Percentiles rank a stretch among this genome's conserved stretches.
These are phyloP conservation scores for Huntiella moniliformis DNA, from an alignment of 2,329 filamentous ascomycete genomes.

Conservation along the genomic window DNA sequence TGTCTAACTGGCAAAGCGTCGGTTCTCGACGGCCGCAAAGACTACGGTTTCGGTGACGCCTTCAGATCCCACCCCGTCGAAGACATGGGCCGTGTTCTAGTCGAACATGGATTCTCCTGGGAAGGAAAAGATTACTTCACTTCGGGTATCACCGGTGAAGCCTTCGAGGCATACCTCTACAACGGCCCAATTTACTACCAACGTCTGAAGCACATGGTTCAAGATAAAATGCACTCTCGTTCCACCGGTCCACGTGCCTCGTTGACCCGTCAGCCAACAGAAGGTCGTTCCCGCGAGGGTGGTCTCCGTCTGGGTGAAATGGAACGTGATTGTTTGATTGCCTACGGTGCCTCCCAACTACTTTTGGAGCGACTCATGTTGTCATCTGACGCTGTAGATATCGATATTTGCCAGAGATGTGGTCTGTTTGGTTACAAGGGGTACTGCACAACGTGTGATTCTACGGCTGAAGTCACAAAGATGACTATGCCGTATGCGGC, in stretches of 20 bases:
- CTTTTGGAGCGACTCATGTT: constrained; percentile 89
- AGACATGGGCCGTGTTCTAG: constrained; percentile 70
- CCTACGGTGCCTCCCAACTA: constrained; percentile 85
- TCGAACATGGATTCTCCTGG: constrained; percentile 84
- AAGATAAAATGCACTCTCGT: constrained; percentile 98
- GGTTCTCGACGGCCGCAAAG: constrained; percentile 63
- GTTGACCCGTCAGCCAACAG: constrained; percentile 84
- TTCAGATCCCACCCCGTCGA: constrained; percentile 71
- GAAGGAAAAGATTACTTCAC: constrained; percentile 96
- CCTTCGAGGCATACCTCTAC: constrained; percentile 89
- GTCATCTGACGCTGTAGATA: constrained; percentile 71
- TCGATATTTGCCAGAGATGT: constrained; percentile 87
- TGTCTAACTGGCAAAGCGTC: constrained; percentile 88
- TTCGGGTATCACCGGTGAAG: constrained; percentile 83
- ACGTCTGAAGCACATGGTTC: constrained; percentile 99
- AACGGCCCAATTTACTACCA: constrained; percentile 99
- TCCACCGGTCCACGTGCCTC: constrained; percentile 79
- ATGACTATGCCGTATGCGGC: constrained; percentile 98
- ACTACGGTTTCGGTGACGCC: constrained; percentile 68
- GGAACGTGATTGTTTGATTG: constrained; percentile 96
- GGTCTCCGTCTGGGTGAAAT: constrained; percentile 91
- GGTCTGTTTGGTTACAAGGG: constrained; percentile 90
- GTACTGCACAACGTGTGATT: constrained; percentile 86
- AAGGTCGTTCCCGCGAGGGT: constrained; percentile 82
- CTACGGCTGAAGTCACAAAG: constrained; percentile 62